Conservation (phyloP, 225 moss, liverwort and hornwort species). For the Ulota crispa region DNA sequence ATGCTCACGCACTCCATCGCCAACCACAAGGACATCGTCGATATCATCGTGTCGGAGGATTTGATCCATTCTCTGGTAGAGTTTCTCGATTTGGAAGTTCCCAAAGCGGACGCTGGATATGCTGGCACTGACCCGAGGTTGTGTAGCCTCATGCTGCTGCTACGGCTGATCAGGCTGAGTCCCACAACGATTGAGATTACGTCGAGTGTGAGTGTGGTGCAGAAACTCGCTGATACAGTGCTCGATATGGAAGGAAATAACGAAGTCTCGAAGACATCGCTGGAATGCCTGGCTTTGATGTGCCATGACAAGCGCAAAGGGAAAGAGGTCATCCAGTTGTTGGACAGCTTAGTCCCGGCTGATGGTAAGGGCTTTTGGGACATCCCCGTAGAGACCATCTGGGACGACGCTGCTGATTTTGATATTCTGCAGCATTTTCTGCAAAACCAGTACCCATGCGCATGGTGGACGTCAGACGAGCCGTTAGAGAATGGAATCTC, state of each 20-base stretch:
- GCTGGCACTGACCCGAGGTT: conserved; percentile 88
- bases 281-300: conserved; percentile 89
- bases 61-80: conserved; percentile 66
- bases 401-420: conserved; percentile 67
- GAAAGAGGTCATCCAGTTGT: conserved; percentile 55
- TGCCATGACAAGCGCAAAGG: conserved; percentile 87
- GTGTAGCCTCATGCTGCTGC: conserved; percentile 88
- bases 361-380: conserved; percentile 75
- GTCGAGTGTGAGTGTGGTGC: conserved; percentile 58
- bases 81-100: conserved; percentile 75
- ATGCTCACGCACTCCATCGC: conserved; percentile 78
- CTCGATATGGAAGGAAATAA: conserved; percentile 65
- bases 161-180: conserved; percentile 78
- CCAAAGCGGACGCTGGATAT: conserved; percentile 67
- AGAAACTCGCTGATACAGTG: conserved; percentile 70
- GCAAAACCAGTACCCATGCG: conserved; percentile 62
- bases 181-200: conserved; percentile 71
- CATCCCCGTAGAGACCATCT: conserved; percentile 68
- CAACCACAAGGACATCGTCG: conserved; percentile 85
- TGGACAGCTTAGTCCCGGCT: conserved; percentile 66
- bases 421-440: conserved; percentile 74
- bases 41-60: conserved; percentile 87
- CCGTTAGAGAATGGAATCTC: conserved; percentile 6
- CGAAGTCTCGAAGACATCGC: conserved; percentile 69
- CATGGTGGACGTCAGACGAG: conserved; percentile 77